Evolutionary conservation across 805 yeast genomes (phyloP), one percentile per base, ranked within the genome.

Genomic region (Pichia heedii): DNA sequence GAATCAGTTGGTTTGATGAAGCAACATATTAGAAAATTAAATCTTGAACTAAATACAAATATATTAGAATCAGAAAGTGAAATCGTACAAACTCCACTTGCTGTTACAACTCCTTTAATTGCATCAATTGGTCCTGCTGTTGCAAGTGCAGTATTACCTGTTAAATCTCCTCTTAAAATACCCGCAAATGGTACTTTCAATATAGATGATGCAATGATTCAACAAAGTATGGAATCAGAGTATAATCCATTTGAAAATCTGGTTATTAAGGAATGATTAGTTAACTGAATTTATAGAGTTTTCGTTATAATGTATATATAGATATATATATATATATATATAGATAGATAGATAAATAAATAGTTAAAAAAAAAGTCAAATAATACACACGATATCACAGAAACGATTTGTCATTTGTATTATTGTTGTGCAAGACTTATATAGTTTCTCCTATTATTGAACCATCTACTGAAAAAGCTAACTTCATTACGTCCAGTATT

Each of bases 111-210:
- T 1, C 68, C 68, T 7, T 40, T 63, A 38, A 56, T 55, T 21
- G 67, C 67, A 1, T 54, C 65, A 15, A 57, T 63, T 20, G 68
- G 68, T 10, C 59, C 63, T 11, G 51, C 63, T 1, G 62, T 57
- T 9, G 67, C 67, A 3, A 57, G 58, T 19, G 62, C 60, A 3
- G 64, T 62, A 6, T 49, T 62, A 21, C 65, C 65, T n/a, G 46
- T 51, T 3, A 39, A 58, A 2, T 56, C 64, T 9, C 64, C 64
- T 8, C 33, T 60, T 39, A 49, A 49, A 34, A 39, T 29, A 12
- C 8, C 32, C 9, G 27, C 10, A 8, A 22, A 21, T 9, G 37
- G 19, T 32, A 16, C 37, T 8, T 16, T 13, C 15, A 20, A 33
- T 15, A 24, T 19, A 9, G 18, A 9, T 29, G 32, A 29, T 13